Percentiles rank a stretch among this genome's conserved stretches.
Evolutionary conservation across 2,329 filamentous ascomycete species (phyloP).

Genomic region (Coniella vitis): DNA sequence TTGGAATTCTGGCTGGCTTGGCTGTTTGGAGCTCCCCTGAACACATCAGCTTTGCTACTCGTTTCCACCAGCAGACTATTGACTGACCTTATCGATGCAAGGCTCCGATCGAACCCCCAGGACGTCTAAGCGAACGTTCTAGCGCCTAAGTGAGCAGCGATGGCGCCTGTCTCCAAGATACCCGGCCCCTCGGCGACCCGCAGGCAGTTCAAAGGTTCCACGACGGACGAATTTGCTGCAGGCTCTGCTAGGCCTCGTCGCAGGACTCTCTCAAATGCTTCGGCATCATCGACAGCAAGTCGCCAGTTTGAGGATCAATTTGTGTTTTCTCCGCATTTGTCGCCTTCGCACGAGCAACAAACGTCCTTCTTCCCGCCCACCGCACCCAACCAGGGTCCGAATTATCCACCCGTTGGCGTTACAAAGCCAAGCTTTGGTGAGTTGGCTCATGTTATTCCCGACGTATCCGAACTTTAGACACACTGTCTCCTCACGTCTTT

Average conservation of each 20-base stretch:
- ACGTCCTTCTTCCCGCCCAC: conserved; percentile 12
- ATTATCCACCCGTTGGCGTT: too few relatives aligned
- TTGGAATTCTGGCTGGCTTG: too few relatives aligned
- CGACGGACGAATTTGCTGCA: background rate
- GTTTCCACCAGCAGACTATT: too few relatives aligned
- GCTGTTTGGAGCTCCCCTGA: too few relatives aligned
- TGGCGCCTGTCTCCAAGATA: conserved; percentile 2
- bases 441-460: background rate
- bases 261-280: conserved; percentile 35
- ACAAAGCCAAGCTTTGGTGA: background rate
- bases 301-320: conserved; percentile 27
- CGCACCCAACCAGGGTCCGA: too few relatives aligned
- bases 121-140: too few relatives aligned
- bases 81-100: too few relatives aligned
- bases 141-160: conserved; percentile 1
- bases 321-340: conserved; percentile 29
- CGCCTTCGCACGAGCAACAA: conserved; percentile 21
- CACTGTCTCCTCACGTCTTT: too few relatives aligned
- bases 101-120: too few relatives aligned
- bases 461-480: background rate
- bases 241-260: conserved; percentile 1
- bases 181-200: conserved; percentile 23
- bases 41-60: too few relatives aligned
- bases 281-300: conserved; percentile 30
- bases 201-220: conserved; percentile 26